A percentile compares a stretch with the other conserved stretches of the same genome.
phyloP scores from a whole-genome alignment of 352 stramenopile species.

The Phytopythium delawarense region DNA sequence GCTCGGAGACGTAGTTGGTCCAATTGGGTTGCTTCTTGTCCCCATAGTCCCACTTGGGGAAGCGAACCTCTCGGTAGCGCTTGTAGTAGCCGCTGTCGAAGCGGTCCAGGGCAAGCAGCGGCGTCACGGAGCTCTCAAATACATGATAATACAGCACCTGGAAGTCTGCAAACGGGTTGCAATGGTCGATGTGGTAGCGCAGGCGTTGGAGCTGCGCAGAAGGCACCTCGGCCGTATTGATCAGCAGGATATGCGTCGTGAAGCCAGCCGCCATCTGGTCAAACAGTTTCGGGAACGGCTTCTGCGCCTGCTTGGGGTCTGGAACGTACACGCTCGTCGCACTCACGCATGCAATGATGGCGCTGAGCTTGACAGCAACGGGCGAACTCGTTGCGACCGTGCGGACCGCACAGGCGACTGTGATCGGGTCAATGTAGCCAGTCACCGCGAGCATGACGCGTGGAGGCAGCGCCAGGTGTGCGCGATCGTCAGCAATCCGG shows the following conservation, averaged over 20 bases:
- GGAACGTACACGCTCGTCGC: constrained; percentile 54
- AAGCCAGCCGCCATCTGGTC: constrained; percentile 66
- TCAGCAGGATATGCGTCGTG: constrained; percentile 61
- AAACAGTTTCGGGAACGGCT: constrained; percentile 55
- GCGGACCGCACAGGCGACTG: constrained; percentile 39
- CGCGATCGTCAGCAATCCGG: constrained; percentile 12
- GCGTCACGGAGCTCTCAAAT: constrained; percentile 55
- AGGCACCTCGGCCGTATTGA: constrained; percentile 40
- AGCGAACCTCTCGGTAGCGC: constrained; percentile 44
- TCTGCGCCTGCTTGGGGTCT: constrained; percentile 27
- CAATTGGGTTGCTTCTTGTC: constrained; percentile 6
- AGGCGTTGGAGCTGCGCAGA: constrained; percentile 35
- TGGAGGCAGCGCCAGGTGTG: constrained; percentile 21
- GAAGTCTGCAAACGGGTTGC: constrained; percentile 69
- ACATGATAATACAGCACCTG: constrained; percentile 56
- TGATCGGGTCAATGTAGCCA: constrained; percentile 58
- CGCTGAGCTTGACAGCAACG: constrained; percentile 36
- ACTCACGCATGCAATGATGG: constrained; percentile 46
- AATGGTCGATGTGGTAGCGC: constrained; percentile 61
- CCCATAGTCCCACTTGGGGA: constrained; percentile 30
- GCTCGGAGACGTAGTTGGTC: constrained; percentile 23
- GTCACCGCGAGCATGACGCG: constrained; percentile 49
- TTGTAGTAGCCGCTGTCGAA: constrained; percentile 62
- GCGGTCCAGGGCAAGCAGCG: constrained; percentile 46
- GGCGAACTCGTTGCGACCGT: constrained; percentile 6